A percentile compares a stretch with the other conserved stretches of the same genome.
phyloP scores from a whole-genome alignment of 768 basidiomycete species.

The Boletus eberwhitei region DNA sequence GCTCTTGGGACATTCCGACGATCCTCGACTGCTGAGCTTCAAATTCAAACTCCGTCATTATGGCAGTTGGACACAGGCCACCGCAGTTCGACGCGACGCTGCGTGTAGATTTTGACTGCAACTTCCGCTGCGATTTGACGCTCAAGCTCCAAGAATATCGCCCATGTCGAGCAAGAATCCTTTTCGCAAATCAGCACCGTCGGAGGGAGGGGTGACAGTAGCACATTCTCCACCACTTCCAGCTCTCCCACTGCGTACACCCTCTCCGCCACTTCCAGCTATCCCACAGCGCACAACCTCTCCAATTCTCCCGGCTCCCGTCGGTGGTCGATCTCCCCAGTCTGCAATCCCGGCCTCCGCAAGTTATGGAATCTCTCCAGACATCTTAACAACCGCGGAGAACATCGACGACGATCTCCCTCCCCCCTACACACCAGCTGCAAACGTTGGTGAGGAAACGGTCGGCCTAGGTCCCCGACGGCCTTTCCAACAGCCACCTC shows the following conservation, averaged over 20 bases:
- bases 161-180: constrained; percentile 21
- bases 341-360: not conserved
- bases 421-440: constrained; percentile 64
- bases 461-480: constrained; percentile 60
- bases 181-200: constrained; percentile 5
- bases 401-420: constrained; percentile 55
- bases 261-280: not conserved
- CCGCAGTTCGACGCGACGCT: too few species aligned
- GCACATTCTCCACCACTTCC: constrained; percentile 6
- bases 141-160: not conserved
- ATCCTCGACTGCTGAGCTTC: not conserved
- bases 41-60: not conserved
- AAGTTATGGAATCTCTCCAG: not conserved
- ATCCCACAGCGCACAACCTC: constrained; percentile 1
- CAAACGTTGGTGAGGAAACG: constrained; percentile 60
- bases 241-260: not conserved
- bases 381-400: not conserved
- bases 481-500: constrained; percentile 53
- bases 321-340: not conserved
- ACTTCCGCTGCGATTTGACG: too few species aligned
- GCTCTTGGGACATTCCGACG: too few species aligned
- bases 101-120: too few species aligned
- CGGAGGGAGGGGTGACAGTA: not conserved
- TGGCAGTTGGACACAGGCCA: too few species aligned
- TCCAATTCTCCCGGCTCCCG: not conserved